Base-by-base conservation (phyloP, 1,139 yeast species). In the Groenewaldozyma sp. region DNA sequence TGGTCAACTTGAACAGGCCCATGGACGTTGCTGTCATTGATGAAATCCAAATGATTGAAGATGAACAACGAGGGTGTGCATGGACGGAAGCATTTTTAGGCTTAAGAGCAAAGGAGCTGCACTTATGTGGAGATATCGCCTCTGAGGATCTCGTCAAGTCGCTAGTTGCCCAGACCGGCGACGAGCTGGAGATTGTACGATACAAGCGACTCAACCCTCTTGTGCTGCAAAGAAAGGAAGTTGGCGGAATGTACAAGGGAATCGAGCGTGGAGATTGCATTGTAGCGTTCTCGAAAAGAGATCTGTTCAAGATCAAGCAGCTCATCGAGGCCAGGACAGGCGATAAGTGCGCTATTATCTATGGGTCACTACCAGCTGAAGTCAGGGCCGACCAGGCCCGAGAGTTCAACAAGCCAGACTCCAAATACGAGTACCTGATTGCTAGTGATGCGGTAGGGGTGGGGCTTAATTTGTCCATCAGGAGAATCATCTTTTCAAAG, bases 371-470 rank as follows among this genome's bases (percentile, higher is more conserved):
- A 36, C 99, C 99, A 0, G 95, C 98, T 0, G 98, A 91, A 59
- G 86, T 93, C 1, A 71, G 98, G 49, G 75, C 88, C 2, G 75
- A 76, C 48, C 96, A 91, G 54, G 95, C 97, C 0, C 62, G 67
- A 26, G 68, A 75, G 32, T 91, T 91, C 59, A 91, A 91, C 53
- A 60, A 59, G 36, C 64, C 65, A 0, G 63, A 59, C 18, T 93
- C 93, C 2, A 72, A 73, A 34, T 81, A 77, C 47, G 93, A 88
- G 52, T 72, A 82, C 18, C 65, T 91, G 35, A 84, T 91, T 3
- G 97, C 98, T 0, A 83, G 96, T 1, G 98, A 91, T 64, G 99
- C 99, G 0, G 77, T 91, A 43, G 98, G 98, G 2, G 91, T 91
- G 97, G 99, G 99, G 0, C 68, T 91, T 39, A 91, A 91, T 54